Percentiles rank a stretch among this genome's conserved stretches.
Conservation (phyloP, 192 early-diverging fungal genomes). For the Gamsiella multidivaricata region DNA sequence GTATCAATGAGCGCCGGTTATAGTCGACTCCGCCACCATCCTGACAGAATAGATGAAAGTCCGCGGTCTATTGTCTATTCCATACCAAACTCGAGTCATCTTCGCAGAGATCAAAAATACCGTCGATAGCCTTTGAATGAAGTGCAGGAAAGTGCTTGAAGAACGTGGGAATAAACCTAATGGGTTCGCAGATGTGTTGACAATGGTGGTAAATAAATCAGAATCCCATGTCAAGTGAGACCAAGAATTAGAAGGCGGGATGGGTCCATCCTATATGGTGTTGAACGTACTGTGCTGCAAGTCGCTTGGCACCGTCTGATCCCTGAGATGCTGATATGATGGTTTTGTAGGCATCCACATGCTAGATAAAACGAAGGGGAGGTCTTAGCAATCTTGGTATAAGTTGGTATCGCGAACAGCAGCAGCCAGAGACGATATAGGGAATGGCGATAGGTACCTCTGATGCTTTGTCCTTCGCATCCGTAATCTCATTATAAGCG, state of each 20-base stretch:
- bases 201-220: no score
- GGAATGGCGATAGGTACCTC: slow-evolving; percentile 16
- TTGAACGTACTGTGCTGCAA: slow-evolving; percentile 54
- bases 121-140: slow-evolving; percentile 49
- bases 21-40: no score
- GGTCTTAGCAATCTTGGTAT: no score
- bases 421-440: neutral
- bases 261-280: no score
- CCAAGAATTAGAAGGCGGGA: neutral
- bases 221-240: no score
- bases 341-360: slow-evolving; percentile 35
- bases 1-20: neutral
- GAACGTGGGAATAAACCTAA: slow-evolving; percentile 49
- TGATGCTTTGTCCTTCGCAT: slow-evolving; percentile 42
- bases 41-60: no score
- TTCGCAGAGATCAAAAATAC: slow-evolving; percentile 53
- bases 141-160: slow-evolving; percentile 51
- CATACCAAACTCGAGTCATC: slow-evolving; percentile 43
- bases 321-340: slow-evolving; percentile 43
- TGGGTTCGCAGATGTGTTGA: no score
- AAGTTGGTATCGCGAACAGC: no score
- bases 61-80: neutral
- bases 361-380: slow-evolving; percentile 16
- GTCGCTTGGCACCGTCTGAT: slow-evolving; percentile 39
- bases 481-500: slow-evolving; percentile 50